Percentiles rank a stretch among this genome's conserved stretches.
These are phyloP conservation scores for Dipodascopsis uninucleata DNA, from an alignment of 805 yeast genomes.

Conservation along the genomic window DNA sequence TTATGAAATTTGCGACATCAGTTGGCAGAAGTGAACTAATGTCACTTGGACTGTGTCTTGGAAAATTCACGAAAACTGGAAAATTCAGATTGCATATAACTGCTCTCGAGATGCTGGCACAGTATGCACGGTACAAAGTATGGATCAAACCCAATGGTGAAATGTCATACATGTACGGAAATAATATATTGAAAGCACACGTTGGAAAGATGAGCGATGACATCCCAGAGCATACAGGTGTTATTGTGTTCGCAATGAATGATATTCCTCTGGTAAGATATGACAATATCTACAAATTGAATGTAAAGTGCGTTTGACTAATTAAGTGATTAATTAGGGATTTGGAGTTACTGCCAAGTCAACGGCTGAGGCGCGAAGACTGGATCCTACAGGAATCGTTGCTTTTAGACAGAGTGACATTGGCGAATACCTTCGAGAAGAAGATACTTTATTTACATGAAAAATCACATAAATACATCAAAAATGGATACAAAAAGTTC, in stretches of 20 bases:
- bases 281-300: neutral
- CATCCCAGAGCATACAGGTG: slow-evolving; percentile 97
- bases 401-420: slow-evolving; percentile 97
- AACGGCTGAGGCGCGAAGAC: slow-evolving; percentile 77
- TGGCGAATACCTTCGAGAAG: slow-evolving; percentile 97
- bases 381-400: slow-evolving; percentile 91
- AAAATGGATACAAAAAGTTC: neutral
- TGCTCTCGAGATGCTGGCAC: slow-evolving; percentile 75
- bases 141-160: slow-evolving; percentile 98
- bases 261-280: slow-evolving; percentile 64
- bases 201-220: slow-evolving; percentile 96
- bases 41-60: slow-evolving; percentile 91
- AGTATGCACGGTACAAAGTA: slow-evolving; percentile 85
- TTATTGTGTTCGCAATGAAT: slow-evolving; percentile 80
- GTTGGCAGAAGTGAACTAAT: slow-evolving; percentile 84
- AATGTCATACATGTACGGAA: slow-evolving; percentile 96
- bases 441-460: slow-evolving; percentile 73
- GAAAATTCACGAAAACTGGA: slow-evolving; percentile 96
- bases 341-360: slow-evolving; percentile 94
- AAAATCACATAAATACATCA: no score
- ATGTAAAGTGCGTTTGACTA: neutral
- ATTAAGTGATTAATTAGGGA: no score
- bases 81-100: slow-evolving; percentile 94
- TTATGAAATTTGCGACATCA: slow-evolving; percentile 73
- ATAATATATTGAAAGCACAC: slow-evolving; percentile 94